phyloP scores from a whole-genome alignment of 2,329 filamentous ascomycete species.

The Hymenoscyphus occultus region DNA sequence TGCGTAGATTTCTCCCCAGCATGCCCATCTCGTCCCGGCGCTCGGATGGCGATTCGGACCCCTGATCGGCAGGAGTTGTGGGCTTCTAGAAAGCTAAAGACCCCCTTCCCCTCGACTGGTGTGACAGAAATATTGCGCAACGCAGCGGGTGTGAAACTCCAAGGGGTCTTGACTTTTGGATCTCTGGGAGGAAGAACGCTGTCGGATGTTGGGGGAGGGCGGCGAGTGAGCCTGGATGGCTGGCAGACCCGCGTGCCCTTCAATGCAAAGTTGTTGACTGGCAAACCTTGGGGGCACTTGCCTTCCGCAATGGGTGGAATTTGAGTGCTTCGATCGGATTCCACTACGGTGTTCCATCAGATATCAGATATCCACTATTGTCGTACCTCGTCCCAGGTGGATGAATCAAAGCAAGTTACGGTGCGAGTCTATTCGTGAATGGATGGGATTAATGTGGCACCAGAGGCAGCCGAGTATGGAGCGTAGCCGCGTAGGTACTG shows the following conservation, averaged over 20 bases:
- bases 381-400: slow-evolving; percentile 1
- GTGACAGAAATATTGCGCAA: slow-evolving; percentile 4
- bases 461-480: background rate
- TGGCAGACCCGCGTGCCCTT: background rate
- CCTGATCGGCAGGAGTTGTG: slow-evolving; percentile 7
- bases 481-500: background rate
- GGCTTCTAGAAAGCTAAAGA: background rate
- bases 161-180: background rate
- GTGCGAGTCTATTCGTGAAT: background rate
- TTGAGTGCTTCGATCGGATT: slow-evolving; percentile 4
- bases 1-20: background rate
- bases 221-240: background rate
- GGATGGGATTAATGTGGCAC: background rate
- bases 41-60: background rate
- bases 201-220: background rate
- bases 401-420: background rate
- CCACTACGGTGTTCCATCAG: background rate
- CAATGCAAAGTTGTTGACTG: background rate
- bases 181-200: background rate
- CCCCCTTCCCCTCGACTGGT: background rate
- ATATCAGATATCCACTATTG: background rate
- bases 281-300: background rate
- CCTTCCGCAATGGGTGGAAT: background rate
- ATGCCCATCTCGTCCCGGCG: background rate
- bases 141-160: background rate